Base-by-base conservation (phyloP, 2,329 filamentous ascomycete genomes). In the Macroventuria anomochaeta region DNA sequence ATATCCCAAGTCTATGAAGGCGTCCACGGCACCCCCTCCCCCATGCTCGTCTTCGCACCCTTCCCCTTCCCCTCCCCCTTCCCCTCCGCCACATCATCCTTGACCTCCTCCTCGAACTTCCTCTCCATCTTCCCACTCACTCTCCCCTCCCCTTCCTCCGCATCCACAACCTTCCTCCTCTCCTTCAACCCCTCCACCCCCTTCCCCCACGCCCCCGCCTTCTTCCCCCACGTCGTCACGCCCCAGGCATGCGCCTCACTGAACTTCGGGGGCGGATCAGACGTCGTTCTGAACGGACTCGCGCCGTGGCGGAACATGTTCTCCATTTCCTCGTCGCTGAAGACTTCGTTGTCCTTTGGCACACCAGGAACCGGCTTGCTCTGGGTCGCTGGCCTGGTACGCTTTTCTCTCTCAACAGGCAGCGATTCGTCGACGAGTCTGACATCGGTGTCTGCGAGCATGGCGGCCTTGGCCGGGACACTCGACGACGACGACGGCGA, bases 241-340 rank as follows among this genome's bases (percentile, higher is more conserved):
- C 81, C 80, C 82, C 81, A 84, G 36, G 79, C 76, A 76, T 85
- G 82, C 58, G 75, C 77, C 76, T 75, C 80, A 13, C 72, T 71
- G 56, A 85, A 79, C 66, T 78, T 81, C 0, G 81, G 81, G 47
- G 82, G 80, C 34, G 78, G 70, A 46, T 80, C 77, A 23, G 59
- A 57, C 42, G 67, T 63, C 21, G 74, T 79, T 15, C 79, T 67
- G 46, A 81, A 81, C 7, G 80, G 79, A 61, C 77, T 80, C 7
- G 75, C 75, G 8, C 71, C 74, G 63, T 80, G 71, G 40, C 65
- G 70, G 55, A 81, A 81, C 58, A 78, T 53, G 6, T 55, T 55
- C 13, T 68, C 60, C 55, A 74, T 33, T 12, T 49, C 48, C 41
- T 41, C 31, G 63, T 40, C 51, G 33, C 38, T 49, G 25, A 54